Evolutionary conservation across 257 asterid species (phyloP), one percentile per base, ranked within the genome.

Genomic region (Nicotiana tabacum): DNA sequence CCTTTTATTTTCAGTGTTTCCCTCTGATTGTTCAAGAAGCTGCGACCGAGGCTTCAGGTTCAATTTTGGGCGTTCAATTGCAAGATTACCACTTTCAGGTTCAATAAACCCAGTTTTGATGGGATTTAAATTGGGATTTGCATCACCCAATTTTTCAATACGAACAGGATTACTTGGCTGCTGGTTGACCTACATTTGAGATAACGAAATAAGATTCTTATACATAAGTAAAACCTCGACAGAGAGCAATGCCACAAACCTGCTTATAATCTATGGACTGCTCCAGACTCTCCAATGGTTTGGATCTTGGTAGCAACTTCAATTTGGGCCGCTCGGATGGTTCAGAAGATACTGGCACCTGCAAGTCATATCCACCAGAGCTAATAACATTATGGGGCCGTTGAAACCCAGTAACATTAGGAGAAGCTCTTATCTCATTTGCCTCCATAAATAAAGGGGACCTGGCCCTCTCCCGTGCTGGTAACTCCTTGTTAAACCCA

Each of bases 221-320:
- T 11, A 81, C 17, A 81, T 56, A 32, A 24, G 53, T 17, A 81
- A 76, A 76, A 37, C 64, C 16, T 51, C 80, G 57, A 81, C 0
- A 81, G 78, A 53, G 60, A 27, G 62, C 17, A 66, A 51, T 48
- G 55, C 67, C 83, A 51, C 76, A 32, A 81, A 94, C 99, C 97
- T 80, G 92, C 85, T 90, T 91, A 82, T 82, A 55, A 74, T 87
- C 94, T 82, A 78, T 37, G 16, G 87, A 87, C 35, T 86, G 77
- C 77, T 89, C 95, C 61, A 84, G 77, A 83, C 32, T 83, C 78
- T 91, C 98, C 80, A 96, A 70, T 2, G 99, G 98, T 85, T 92
- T 96, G 86, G 99, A 94, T 89, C 98, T 91, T 11, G 98, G 98
- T 80, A 92, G 96, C 81, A 96, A 88, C 85, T 94, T 96, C 87